Evolutionary conservation across 441 rosid genomes (phyloP).

Genomic region (Populus hybrid): DNA sequence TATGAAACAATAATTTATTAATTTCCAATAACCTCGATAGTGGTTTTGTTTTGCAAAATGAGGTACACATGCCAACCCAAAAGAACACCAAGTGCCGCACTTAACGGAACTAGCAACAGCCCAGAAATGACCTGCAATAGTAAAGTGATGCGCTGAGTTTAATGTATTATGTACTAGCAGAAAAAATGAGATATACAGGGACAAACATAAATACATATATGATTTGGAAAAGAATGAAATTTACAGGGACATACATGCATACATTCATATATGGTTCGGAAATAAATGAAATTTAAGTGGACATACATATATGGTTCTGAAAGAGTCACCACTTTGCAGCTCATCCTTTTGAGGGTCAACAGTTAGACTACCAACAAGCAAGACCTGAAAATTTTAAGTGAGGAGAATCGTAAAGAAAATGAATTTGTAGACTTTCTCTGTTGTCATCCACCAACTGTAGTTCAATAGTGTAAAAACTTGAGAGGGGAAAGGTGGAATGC

Average conservation of each 20-base stretch:
- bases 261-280: slow-evolving; percentile 11
- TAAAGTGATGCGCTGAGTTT: slow-evolving; percentile 10
- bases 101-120: slow-evolving; percentile 63
- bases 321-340: slow-evolving; percentile 56
- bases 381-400: slow-evolving; percentile 44
- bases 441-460: background rate
- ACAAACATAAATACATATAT: background rate
- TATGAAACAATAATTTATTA: background rate
- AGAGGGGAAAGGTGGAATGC: background rate
- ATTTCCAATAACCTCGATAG: slow-evolving; percentile 61
- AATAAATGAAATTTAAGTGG: slow-evolving; percentile 4
- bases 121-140: slow-evolving; percentile 66
- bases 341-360: slow-evolving; percentile 64
- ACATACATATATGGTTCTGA: slow-evolving; percentile 68
- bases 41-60: slow-evolving; percentile 74
- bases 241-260: slow-evolving; percentile 43
- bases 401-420: background rate
- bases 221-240: slow-evolving; percentile 6
- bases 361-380: slow-evolving; percentile 85
- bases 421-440: slow-evolving; percentile 5
- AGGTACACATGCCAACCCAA: slow-evolving; percentile 94
- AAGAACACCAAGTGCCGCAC: slow-evolving; percentile 59
- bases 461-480: background rate
- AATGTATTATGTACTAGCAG: slow-evolving; percentile 18
- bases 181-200: slow-evolving; percentile 1